These are phyloP conservation scores for Cordyceps javanica DNA, from an alignment of 2,329 filamentous ascomycete species.

Conservation along the genomic window DNA sequence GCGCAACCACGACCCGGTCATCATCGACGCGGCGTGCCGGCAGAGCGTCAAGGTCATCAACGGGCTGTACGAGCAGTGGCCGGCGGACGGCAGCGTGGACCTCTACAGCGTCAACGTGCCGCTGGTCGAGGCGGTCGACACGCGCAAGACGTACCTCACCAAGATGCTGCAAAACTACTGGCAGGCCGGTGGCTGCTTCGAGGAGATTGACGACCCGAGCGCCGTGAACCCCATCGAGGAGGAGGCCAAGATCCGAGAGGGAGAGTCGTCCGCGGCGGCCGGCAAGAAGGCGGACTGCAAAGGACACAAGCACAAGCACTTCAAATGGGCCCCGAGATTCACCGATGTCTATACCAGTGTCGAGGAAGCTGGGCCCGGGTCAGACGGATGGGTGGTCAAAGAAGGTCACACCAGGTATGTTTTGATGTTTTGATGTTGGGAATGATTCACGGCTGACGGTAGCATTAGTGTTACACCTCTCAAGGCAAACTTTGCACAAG, in stretches of 20 bases:
- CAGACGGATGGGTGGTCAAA: slow-evolving; percentile 89
- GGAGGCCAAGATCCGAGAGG: slow-evolving; percentile 68
- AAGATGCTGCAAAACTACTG: slow-evolving; percentile 88
- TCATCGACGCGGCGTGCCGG: slow-evolving; percentile 71
- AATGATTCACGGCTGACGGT: background rate
- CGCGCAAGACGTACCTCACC: slow-evolving; percentile 72
- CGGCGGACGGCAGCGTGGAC: slow-evolving; percentile 58
- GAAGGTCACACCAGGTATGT: slow-evolving; percentile 77
- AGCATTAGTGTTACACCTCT: slow-evolving; percentile 71
- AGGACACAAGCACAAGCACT: slow-evolving; percentile 72
- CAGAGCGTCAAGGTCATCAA: slow-evolving; percentile 75
- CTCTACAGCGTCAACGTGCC: slow-evolving; percentile 93
- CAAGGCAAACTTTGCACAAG: slow-evolving; percentile 88
- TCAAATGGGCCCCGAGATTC: slow-evolving; percentile 90
- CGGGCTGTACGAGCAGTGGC: slow-evolving; percentile 71
- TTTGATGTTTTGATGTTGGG: background rate
- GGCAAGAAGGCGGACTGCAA: slow-evolving; percentile 30
- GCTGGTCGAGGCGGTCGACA: slow-evolving; percentile 67
- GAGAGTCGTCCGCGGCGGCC: slow-evolving; percentile 34
- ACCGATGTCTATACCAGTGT: slow-evolving; percentile 82
- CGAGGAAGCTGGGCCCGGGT: slow-evolving; percentile 70
- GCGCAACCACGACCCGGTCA: slow-evolving; percentile 71
- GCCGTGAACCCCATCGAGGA: slow-evolving; percentile 57
- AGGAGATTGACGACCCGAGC: slow-evolving; percentile 61
- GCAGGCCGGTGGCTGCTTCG: slow-evolving; percentile 77